Conservation (phyloP, 2,329 filamentous ascomycete genomes). For the Gnomoniopsis sp. region DNA sequence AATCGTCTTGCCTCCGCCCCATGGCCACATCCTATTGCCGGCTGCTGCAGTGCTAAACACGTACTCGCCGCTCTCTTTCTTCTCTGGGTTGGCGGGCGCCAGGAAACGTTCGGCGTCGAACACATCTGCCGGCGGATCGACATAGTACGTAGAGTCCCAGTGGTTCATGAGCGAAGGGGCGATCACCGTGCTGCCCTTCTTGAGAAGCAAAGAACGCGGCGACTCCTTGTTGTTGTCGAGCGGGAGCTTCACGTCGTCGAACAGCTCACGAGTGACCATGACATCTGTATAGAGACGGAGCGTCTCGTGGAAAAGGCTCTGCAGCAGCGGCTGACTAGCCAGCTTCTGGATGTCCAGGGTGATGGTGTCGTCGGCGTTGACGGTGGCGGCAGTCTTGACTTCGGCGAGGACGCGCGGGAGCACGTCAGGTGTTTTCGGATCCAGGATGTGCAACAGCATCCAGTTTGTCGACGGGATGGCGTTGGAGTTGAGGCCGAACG, state of each 20-base stretch:
- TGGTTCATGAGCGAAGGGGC: not conserved
- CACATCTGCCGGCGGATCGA: not conserved
- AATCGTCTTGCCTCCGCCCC: not conserved
- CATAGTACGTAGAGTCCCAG: not conserved
- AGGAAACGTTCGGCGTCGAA: not conserved
- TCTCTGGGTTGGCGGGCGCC: not conserved
- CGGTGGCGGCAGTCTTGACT: not conserved
- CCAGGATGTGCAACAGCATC: not conserved
- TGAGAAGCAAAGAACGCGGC: not conserved
- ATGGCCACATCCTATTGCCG: not conserved
- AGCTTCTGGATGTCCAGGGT: not conserved
- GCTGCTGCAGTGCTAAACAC: not conserved
- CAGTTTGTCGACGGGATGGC: not conserved
- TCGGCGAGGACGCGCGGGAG: not conserved
- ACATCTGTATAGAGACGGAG: not conserved
- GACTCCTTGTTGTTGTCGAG: not conserved
- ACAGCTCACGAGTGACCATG: not conserved
- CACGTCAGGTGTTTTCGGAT: not conserved
- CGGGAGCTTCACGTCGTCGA: not conserved
- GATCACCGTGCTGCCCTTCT: not conserved
- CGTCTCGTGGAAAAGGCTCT: not conserved
- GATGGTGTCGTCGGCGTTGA: not conserved
- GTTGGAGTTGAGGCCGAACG: not conserved
- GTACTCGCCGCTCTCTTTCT: not conserved
- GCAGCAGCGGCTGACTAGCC: not conserved